Conservation (phyloP, 768 basidiomycete species). For the Panus rudis region DNA sequence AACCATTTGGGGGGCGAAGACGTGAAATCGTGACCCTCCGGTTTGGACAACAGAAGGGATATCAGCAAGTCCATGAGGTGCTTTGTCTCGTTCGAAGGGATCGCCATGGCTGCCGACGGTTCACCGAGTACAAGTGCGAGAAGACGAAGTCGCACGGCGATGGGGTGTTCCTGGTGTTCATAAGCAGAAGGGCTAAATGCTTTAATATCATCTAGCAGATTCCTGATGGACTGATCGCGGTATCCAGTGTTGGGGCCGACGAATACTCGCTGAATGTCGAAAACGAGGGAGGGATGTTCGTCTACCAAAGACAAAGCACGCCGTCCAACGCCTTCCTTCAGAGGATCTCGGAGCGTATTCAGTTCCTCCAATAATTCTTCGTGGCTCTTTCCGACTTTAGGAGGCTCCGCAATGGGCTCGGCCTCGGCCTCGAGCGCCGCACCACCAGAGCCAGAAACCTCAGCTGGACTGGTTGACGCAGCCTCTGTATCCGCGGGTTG, state of each 20-base stretch:
- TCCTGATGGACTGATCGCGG: constrained; percentile 58
- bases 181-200: constrained; percentile 57
- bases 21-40: constrained; percentile 44
- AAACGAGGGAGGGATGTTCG: constrained; percentile 80
- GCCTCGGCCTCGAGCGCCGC: too few relatives aligned
- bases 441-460: too few relatives aligned
- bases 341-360: constrained; percentile 54
- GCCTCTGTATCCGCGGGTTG: too few relatives aligned
- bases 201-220: constrained; percentile 74
- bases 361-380: constrained; percentile 65
- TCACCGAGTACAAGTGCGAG: constrained; percentile 81
- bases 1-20: constrained; percentile 76
- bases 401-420: too few relatives aligned
- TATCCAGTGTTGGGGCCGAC: constrained; percentile 53
- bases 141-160: constrained; percentile 79
- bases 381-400: constrained; percentile 45
- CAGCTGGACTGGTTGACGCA: too few relatives aligned
- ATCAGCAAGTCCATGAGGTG: constrained; percentile 63
- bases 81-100: constrained; percentile 40
- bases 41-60: constrained; percentile 56
- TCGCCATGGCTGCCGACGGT: constrained; percentile 39
- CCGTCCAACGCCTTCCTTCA: constrained; percentile 57
- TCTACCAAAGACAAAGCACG: constrained; percentile 78
- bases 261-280: constrained; percentile 82
- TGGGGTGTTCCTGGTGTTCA: constrained; percentile 65